Base-by-base conservation (phyloP, 805 yeast species). In the Saccharomyces jurei region DNA sequence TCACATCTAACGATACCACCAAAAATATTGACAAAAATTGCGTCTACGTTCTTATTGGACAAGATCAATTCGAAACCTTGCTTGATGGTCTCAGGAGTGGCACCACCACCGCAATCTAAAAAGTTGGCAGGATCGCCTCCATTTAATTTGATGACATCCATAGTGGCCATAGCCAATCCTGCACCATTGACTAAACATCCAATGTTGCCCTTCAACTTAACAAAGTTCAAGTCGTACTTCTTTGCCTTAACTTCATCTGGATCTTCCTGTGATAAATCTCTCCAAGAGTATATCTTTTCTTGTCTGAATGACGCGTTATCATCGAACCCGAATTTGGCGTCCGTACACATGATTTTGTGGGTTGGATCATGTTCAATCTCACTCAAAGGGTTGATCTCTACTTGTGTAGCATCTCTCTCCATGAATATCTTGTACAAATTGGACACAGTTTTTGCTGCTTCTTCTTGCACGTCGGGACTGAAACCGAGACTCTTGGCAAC, bases 1-100 rank as follows among this genome's bases (percentile, higher is more conserved):
- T 94, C 99, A 78, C 99, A 94, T 81, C 99, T 89, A 66, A 94
- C 99, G 66, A 94, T 94, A 80, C 99, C 99, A 74, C 99, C 99
- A 69, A 94, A 94, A 69, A 94, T 94, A 83, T 94, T 94, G 70
- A 94, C 98, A 66, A 94, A 92, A 73, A 94, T 94, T 71, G 97
- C 96, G 67, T 87, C 83, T 63, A 94, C 97, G 67, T 84, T 82
- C 69, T 82, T 76, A 78, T 94, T 97, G 57, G 94, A 81, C 70
- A 95, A 78, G 68, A 94, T 92, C 74, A 94, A 82, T 76, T 84
- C 86, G 79, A 94, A 92, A 54, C 98, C 99, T 76, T 87, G 87
- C 79, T 91, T 95, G 71, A 94, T 94, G 68, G 99, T 92, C 76
- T 89, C 87, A 63, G 98, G 97, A 60, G 98, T 94, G 66, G 99